These are phyloP conservation scores for Ottelia alismoides DNA, from an alignment of 106 monocot genomes.

Conservation along the genomic window DNA sequence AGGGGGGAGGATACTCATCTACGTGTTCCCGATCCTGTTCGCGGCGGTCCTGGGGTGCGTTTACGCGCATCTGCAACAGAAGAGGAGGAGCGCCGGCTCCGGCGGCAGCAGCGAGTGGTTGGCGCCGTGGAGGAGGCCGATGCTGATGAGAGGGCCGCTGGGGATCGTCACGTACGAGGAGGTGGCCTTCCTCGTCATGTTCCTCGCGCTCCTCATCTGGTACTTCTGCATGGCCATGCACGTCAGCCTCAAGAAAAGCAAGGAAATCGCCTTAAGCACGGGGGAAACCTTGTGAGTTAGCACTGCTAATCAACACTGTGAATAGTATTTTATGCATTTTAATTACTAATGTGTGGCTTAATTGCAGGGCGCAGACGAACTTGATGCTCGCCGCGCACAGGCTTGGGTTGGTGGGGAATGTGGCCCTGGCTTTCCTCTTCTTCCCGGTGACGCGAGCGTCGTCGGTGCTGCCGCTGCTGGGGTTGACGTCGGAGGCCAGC, in stretches of 20 bases:
- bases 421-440: constrained; percentile 74
- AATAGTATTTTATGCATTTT: too few species aligned
- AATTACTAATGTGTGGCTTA: too few species aligned
- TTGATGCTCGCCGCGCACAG: constrained; percentile 19
- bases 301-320: too few species aligned
- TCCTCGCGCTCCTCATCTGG: constrained; percentile 57
- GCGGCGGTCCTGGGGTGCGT: constrained; percentile 53
- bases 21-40: constrained; percentile 48
- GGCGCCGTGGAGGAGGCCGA: constrained; percentile 33
- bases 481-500: constrained; percentile 61
- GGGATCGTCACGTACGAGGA: constrained; percentile 54
- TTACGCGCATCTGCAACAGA: constrained; percentile 34
- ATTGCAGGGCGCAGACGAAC: constrained; percentile 53
- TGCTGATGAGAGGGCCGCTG: constrained; percentile 41
- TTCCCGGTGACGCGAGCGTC: constrained; percentile 59
- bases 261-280: neutral
- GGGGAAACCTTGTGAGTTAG: neutral
- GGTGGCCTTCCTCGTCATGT: constrained; percentile 37
- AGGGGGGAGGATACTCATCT: constrained; percentile 46
- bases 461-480: constrained; percentile 55
- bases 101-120: neutral
- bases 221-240: constrained; percentile 18
- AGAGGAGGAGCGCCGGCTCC: neutral
- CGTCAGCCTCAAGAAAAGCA: constrained; percentile 17
- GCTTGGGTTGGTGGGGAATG: constrained; percentile 39